Base-by-base conservation (phyloP, 768 basidiomycete genomes). In the Lactarius trivialis region DNA sequence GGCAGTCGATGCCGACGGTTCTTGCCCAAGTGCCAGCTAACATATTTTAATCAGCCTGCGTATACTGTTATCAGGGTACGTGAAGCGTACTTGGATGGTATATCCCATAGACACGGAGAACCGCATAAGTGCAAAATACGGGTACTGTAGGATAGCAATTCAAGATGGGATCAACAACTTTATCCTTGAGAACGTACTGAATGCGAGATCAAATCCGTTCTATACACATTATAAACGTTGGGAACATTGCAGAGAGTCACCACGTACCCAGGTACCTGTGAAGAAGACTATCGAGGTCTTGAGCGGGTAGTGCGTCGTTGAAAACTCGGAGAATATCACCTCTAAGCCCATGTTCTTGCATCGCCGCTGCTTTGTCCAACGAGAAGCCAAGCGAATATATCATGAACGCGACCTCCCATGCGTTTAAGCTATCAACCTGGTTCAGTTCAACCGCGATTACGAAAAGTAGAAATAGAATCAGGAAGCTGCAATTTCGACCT, bases 161-260 rank as follows among this genome's bases (percentile, higher is more conserved):
- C 21, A 63, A 34, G 49, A 26, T 48, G 19, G 3, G 8, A 53
- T 45, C 9, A 48, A 48, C 14, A 60, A 59, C 36, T 49, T 45
- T 57, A 9, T 48, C 36, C 50, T 33, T 49, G 26, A 30, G 36
- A 50, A 71, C 79, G 19, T 61, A 91, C 89, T 86, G 74, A 97
- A 94, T 52, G 91, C 90, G 57, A 96, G 67, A 72, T 98, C 95
- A 71, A 98, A 98, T 0, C 93, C 93, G 66, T 97, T 96, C 89
- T 89, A 68, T 19, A 19, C 28, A 67, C 66, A 68, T 24, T 36
- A 36, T 60, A 39, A 28, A 61, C 36, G 36, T 30, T 15, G 58
- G 28, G 32, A 37, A 56, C 7, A 26, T 3, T 21, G 19, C n/a
- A 19, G 33, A 14, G 19, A 55, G 45, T 34, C 19, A 48, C 30